Percentiles rank a stretch among this genome's conserved stretches.
Evolutionary conservation across 75 land plant genomes (phyloP).

Genomic region (Selaginella tamariscina): DNA sequence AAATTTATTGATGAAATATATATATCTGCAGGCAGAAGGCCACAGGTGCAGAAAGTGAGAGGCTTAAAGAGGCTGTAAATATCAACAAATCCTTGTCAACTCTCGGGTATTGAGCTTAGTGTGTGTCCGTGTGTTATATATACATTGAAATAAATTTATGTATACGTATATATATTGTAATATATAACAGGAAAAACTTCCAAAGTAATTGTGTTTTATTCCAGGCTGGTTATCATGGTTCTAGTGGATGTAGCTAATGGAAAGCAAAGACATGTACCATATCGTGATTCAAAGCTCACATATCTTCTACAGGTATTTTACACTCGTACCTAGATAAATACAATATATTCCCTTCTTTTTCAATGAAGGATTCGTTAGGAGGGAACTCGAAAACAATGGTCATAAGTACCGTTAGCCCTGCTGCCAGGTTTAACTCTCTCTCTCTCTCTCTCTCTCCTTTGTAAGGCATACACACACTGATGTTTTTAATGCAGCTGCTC

Average conservation of each 20-base stretch:
- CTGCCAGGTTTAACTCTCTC: conserved; percentile 41
- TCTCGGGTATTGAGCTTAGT: conserved; percentile 49
- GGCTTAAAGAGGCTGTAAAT: conserved; percentile 89
- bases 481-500: conserved; percentile 49
- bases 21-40: conserved; percentile 64
- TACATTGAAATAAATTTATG: not conserved
- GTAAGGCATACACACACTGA: too few species aligned
- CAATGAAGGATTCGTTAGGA: conserved; percentile 85
- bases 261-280: conserved; percentile 82
- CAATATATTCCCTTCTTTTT: not conserved
- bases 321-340: conserved; percentile 2
- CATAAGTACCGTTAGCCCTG: conserved; percentile 90
- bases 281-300: conserved; percentile 94
- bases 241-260: conserved; percentile 85
- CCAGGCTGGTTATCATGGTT: conserved; percentile 90
- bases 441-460: not conserved
- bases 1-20: not conserved
- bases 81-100: conserved; percentile 94
- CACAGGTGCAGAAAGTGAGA: conserved; percentile 93
- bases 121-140: not conserved
- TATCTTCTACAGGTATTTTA: conserved; percentile 84
- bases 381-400: conserved; percentile 96
- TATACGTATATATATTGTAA: not conserved
- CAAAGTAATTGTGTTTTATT: conserved; percentile 13
- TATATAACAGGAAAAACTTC: too few species aligned